Base-by-base conservation (phyloP, 2,329 filamentous ascomycete genomes). In the Pestalotiopsis sp. region DNA sequence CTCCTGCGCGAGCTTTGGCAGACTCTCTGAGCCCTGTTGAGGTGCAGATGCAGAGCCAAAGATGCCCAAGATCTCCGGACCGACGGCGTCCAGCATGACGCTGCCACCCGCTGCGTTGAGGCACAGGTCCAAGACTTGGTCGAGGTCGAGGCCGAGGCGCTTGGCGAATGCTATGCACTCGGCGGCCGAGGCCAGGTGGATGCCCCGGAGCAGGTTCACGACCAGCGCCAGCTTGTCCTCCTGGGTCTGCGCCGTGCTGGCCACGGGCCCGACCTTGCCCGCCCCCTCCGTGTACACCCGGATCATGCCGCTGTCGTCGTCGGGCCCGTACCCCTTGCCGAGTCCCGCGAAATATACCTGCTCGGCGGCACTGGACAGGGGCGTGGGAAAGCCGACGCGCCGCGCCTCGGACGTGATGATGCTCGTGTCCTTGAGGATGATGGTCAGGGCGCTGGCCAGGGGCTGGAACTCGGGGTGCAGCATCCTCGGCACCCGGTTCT, bases 331-430 rank as follows among this genome's bases (percentile, higher is more conserved):
- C 11, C 90, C 91, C 55, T 86, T 85, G 27, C 86, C 82, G 7
- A 92, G 77, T 14, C 85, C 88, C 36, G 87, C 79, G 67, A 91
- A 85, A 75, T 91, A 92, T 36, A 87, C 83, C 76, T 92, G 89
- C 78, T 93, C 91, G 12, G 90, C 90, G 0, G 85, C 83, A 49
- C 85, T 86, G 67, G 86, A 87, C 75, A 93, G 86, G 0, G 88
- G 88, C 1, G 86, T 86, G 0, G 89, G 85, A 76, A 91, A 92
- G 36, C 82, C 81, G 66, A 82, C 79, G 57, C 87, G 81, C 23
- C 89, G 82, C 1, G 90, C 89, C 68, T 89, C 89, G 31, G 88
- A 86, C 1, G 90, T 92, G 76, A 93, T 91, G 78, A 93, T 93
- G 64, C 87, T 84, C 75, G 83, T 81, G 76, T 90, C 88, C 79